phyloP scores from a whole-genome alignment of 2,329 filamentous ascomycete genomes.

The Paramyrothecium sp. region DNA sequence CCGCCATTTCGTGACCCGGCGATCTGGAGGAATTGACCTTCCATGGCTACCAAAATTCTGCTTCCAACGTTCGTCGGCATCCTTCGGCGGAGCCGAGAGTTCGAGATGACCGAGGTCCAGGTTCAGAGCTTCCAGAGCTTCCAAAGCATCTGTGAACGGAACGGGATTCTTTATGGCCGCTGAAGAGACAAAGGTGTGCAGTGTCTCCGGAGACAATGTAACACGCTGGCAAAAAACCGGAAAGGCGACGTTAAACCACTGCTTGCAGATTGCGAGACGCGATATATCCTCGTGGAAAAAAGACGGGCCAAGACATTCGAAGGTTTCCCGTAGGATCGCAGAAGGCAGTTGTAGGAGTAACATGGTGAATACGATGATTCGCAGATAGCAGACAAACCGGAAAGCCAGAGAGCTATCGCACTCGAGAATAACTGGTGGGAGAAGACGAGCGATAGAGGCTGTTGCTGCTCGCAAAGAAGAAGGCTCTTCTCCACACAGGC shows the following conservation, averaged over 20 bases:
- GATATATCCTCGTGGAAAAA: slow-evolving; percentile 14
- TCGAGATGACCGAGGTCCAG: slow-evolving; percentile 6
- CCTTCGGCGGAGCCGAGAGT: not conserved
- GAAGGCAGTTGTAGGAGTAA: slow-evolving; percentile 12
- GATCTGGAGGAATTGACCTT: not conserved
- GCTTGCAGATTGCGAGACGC: slow-evolving; percentile 15
- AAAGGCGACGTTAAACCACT: slow-evolving; percentile 15
- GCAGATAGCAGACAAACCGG: too few species aligned
- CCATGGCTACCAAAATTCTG: too few species aligned
- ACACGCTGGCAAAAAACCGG: slow-evolving; percentile 6
- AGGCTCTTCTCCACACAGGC: too few species aligned
- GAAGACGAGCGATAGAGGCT: too few species aligned
- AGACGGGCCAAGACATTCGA: slow-evolving; percentile 9
- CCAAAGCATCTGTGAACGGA: slow-evolving; percentile 4
- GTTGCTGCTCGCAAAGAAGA: too few species aligned
- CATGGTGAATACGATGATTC: slow-evolving; percentile 13
- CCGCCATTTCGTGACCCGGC: slow-evolving; percentile 1
- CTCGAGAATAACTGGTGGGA: too few species aligned
- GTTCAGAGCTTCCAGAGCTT: slow-evolving; percentile 11
- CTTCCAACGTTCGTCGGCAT: not conserved
- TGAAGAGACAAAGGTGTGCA: slow-evolving; percentile 5
- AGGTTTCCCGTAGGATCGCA: slow-evolving; percentile 14
- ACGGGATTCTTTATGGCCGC: not conserved
- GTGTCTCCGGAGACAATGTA: slow-evolving; percentile 5
- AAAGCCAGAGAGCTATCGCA: too few species aligned